Conservation (phyloP, 306 rosid genomes). For the Dalbergia cultrata region DNA sequence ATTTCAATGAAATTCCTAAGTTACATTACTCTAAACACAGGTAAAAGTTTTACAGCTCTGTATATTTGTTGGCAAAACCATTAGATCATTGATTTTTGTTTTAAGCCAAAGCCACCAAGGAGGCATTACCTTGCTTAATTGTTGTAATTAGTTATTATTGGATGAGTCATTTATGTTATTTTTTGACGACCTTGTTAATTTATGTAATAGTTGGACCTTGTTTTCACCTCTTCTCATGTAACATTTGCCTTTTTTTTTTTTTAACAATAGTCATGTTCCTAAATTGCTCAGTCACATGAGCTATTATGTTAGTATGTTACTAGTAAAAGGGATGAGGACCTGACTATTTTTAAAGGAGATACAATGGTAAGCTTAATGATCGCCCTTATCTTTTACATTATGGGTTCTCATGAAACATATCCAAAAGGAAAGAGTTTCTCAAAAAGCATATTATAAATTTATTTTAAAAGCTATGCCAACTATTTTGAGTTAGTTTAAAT, state of each 20-base stretch:
- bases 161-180: background rate
- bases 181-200: background rate
- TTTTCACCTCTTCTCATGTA: background rate
- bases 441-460: constrained; percentile 28
- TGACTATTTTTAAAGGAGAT: constrained; percentile 93
- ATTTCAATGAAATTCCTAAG: constrained; percentile 5
- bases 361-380: constrained; percentile 71
- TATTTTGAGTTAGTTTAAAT: background rate
- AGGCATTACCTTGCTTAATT: constrained; percentile 5
- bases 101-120: constrained; percentile 1
- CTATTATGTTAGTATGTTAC: constrained; percentile 64
- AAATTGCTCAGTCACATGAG: constrained; percentile 79
- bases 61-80: constrained; percentile 3
- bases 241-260: constrained; percentile 28
- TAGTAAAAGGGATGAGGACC: constrained; percentile 73
- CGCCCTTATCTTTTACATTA: constrained; percentile 2
- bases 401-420: constrained; percentile 23
- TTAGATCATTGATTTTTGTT: constrained; percentile 5
- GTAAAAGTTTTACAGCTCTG: background rate
- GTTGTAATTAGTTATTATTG: constrained; percentile 21
- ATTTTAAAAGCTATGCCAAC: constrained; percentile 7
- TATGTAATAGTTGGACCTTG: constrained; percentile 20
- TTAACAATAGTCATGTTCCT: constrained; percentile 40
- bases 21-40: background rate
- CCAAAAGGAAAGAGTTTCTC: constrained; percentile 14